phyloP scores from a whole-genome alignment of 192 early-diverging fungal species.

The Chytriomyces sp. region DNA sequence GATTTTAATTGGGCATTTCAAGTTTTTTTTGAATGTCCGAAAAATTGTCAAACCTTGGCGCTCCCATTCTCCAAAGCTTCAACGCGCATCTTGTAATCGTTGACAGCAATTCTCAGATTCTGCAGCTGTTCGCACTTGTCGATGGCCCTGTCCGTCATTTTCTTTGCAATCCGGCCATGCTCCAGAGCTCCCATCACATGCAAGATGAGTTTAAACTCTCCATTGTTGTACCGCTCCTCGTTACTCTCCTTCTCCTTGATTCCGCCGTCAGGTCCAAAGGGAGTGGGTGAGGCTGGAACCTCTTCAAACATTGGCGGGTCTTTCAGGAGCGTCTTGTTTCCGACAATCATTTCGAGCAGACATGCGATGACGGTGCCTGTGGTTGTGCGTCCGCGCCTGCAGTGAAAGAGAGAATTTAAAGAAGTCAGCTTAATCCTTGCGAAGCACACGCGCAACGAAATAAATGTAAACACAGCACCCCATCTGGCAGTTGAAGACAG shows the following conservation, averaged over 20 bases:
- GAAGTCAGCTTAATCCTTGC: background rate
- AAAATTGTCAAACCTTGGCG: constrained; percentile 17
- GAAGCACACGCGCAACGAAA: background rate
- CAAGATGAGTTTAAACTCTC: constrained; percentile 64
- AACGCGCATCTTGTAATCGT: constrained; percentile 62
- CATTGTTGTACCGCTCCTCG: constrained; percentile 47
- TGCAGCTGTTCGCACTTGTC: constrained; percentile 72
- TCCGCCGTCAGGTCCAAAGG: constrained; percentile 4
- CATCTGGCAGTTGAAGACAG: constrained; percentile 75
- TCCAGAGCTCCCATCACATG: constrained; percentile 64
- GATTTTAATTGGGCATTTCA: too few relatives aligned
- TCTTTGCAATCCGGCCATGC: constrained; percentile 67
- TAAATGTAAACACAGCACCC: constrained; percentile 40
- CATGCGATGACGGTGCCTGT: constrained; percentile 65
- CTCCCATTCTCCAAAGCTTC: constrained; percentile 46
- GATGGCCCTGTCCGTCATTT: constrained; percentile 62
- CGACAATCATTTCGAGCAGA: constrained; percentile 61
- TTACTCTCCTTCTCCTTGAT: constrained; percentile 35
- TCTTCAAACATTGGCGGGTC: constrained; percentile 10
- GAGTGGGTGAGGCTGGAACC: background rate
- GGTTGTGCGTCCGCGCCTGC: constrained; percentile 64
- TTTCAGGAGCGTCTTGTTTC: constrained; percentile 34
- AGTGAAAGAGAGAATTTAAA: constrained; percentile 3
- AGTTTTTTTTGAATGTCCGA: too few relatives aligned
- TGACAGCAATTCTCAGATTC: constrained; percentile 65